Evolutionary conservation across 441 rosid species (phyloP).

Genomic region (Pelargonium citronellum): DNA sequence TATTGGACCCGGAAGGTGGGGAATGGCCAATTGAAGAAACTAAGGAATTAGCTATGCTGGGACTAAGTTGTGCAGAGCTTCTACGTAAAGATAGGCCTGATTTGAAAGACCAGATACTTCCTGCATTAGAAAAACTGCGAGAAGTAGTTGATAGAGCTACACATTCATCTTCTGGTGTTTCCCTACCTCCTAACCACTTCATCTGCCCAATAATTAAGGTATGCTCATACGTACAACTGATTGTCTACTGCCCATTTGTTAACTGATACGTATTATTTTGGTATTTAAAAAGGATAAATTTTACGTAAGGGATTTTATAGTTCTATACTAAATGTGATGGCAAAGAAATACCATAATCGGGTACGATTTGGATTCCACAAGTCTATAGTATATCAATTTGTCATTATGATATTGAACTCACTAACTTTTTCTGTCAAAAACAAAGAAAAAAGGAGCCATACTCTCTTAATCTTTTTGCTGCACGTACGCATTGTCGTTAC

Average conservation of each 20-base stretch:
- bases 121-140: constrained; percentile 59
- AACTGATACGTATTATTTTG: background rate
- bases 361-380: background rate
- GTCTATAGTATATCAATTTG: no score
- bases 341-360: background rate
- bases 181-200: constrained; percentile 57
- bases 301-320: background rate
- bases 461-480: background rate
- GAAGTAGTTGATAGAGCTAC: constrained; percentile 43
- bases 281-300: no score
- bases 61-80: constrained; percentile 68
- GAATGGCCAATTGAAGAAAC: constrained; percentile 72
- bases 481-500: background rate
- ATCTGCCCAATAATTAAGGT: constrained; percentile 83
- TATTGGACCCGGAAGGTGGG: constrained; percentile 73
- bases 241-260: background rate
- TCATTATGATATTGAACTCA: background rate
- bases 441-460: no score
- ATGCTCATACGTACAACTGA: background rate
- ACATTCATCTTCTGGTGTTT: constrained; percentile 19
- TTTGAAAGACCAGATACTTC: constrained; percentile 61
- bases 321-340: background rate
- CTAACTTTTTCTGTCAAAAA: background rate
- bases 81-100: constrained; percentile 78
- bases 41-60: constrained; percentile 59